Conservation (phyloP, 331 rosid species). For the Ulmus americana region DNA sequence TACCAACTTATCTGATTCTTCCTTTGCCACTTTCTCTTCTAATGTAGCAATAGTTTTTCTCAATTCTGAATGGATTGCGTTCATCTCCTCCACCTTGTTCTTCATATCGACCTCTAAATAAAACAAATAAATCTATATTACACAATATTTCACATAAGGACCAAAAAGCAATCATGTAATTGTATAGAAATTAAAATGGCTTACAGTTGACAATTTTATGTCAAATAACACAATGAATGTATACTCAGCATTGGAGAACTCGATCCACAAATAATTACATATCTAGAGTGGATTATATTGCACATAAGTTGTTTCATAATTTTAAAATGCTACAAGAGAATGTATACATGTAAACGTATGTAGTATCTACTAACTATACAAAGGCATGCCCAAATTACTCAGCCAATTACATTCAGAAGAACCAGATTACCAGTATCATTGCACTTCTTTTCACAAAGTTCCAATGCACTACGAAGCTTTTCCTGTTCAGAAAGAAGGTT, state of each 20-base stretch:
- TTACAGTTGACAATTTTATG: too few species aligned
- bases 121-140: conserved; percentile 16
- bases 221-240: too few species aligned
- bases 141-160: not conserved
- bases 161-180: not conserved
- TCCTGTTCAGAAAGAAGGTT: conserved; percentile 48
- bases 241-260: too few species aligned
- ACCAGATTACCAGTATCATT: conserved; percentile 45
- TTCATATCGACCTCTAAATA: conserved; percentile 62
- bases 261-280: not conserved
- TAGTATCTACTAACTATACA: too few species aligned
- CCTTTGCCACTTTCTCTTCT: conserved; percentile 52
- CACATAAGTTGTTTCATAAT: too few species aligned
- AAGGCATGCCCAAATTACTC: not conserved
- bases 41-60: conserved; percentile 37
- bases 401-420: not conserved
- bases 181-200: too few species aligned
- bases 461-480: conserved; percentile 49
- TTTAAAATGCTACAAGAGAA: not conserved
- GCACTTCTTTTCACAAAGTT: conserved; percentile 60
- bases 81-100: conserved; percentile 42
- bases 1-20: conserved; percentile 70
- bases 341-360: not conserved
- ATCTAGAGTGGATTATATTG: not conserved
- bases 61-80: too few species aligned